Evolutionary conservation across 345 rosid species (phyloP).

Genomic region (Pseudoturritis turrita): DNA sequence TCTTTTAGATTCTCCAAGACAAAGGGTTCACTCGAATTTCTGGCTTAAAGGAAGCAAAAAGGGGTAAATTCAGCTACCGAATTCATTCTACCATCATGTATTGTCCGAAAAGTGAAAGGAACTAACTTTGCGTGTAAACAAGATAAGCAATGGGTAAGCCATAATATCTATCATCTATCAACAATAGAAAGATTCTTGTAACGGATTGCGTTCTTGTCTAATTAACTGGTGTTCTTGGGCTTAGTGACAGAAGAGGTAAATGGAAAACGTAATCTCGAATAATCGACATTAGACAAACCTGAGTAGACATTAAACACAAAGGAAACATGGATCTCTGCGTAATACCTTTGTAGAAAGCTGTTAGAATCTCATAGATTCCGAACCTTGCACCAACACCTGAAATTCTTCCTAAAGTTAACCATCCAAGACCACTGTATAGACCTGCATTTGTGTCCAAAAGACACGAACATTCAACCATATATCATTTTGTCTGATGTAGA

Average conservation of each 20-base stretch:
- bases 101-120: neutral
- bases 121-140: neutral
- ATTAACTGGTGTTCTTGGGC: neutral
- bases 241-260: neutral
- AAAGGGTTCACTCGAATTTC: neutral
- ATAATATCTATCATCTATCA: neutral
- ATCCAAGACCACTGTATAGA: slow-evolving; percentile 71
- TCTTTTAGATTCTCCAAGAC: neutral
- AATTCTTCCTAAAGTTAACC: slow-evolving; percentile 60
- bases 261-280: neutral
- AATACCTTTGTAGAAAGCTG: slow-evolving; percentile 80
- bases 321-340: neutral
- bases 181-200: neutral
- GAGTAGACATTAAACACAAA: too few relatives aligned
- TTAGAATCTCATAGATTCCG: slow-evolving; percentile 73
- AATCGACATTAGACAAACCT: neutral
- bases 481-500: neutral
- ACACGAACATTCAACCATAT: neutral
- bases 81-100: neutral
- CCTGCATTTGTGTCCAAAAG: slow-evolving; percentile 41
- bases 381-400: slow-evolving; percentile 74
- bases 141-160: too few relatives aligned
- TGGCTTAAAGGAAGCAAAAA: neutral
- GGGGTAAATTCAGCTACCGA: neutral
- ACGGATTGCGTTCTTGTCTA: neutral